Evolutionary conservation across 352 stramenopile genomes (phyloP), one percentile per base, ranked within the genome.

Genomic region (Blastocystis sp.): DNA sequence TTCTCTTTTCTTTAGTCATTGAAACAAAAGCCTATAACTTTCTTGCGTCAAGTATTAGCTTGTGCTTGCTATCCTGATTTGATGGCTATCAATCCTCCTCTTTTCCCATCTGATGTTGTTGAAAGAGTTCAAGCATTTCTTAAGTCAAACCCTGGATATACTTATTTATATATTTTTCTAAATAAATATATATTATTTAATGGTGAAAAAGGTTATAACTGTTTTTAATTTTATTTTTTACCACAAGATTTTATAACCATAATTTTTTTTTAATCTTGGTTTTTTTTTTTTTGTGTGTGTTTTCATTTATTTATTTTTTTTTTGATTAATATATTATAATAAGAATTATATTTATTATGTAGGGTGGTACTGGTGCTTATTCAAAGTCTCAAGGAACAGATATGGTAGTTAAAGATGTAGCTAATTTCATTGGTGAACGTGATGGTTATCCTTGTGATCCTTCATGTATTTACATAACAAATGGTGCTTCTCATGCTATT

Each of bases 401-500:
- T 21, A 58, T 81, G 18, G 77, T 93, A 43, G 79, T 82, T 1
- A 67, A 91, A 47, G 81, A 93, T 56, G 78, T 94, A 11, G 82
- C 80, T 2, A 73, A 72, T 35, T 93, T 92, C 59, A 72, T 93
- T 36, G 57, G 80, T 55, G 68, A 72, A 35, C 79, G 84, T 34
- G 84, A 93, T 49, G 81, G 81, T 54, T 78, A 93, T 69, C 70
- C 79, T 16, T 75, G 80, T 34, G 76, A 94, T 58, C 75, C 83
- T 1, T 82, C 94, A 39, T 76, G 87, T 68, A 94, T 98, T 44
- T 97, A 88, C 69, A 77, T 98, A 41, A 94, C 86, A 27, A 88
- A 94, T 49, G 91, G 91, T 25, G 91, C 91, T 16, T 93, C 78
- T 70, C 80, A 86, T 34, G 87, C 79, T 3, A 91, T 95, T 64